Conservation (phyloP, 2,329 filamentous ascomycete species). For the Didymosphaeria variabile region DNA sequence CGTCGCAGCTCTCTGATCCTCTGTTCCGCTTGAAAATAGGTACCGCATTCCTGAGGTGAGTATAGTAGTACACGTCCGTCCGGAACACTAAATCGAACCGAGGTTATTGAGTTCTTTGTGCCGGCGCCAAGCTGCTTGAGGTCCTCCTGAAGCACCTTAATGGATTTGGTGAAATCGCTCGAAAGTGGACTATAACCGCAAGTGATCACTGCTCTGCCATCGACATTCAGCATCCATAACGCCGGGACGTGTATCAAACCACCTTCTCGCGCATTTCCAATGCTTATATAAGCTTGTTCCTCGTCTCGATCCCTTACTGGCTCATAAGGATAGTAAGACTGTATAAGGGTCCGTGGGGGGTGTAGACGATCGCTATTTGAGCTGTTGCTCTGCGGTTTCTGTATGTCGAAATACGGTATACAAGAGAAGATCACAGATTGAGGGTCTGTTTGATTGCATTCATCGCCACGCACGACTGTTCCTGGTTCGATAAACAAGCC, state of each 20-base stretch:
- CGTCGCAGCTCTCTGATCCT: conserved; percentile 31
- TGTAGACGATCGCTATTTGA: conserved; percentile 23
- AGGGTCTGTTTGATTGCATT: conserved; percentile 26
- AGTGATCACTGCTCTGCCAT: conserved; percentile 35
- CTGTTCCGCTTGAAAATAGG: conserved; percentile 45
- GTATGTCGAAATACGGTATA: conserved; percentile 38
- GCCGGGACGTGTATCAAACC: conserved; percentile 40
- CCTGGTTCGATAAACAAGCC: conserved; percentile 48
- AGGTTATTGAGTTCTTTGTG: conserved; percentile 20
- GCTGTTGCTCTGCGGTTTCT: conserved; percentile 7
- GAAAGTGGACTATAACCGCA: conserved; percentile 35
- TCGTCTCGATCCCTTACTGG: conserved; percentile 39
- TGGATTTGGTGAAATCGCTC: conserved; percentile 37
- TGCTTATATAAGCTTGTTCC: conserved; percentile 41
- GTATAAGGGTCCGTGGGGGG: conserved; percentile 39
- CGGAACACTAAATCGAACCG: conserved; percentile 34
- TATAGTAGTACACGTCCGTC: conserved; percentile 34
- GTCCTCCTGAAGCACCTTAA: conserved; percentile 33
- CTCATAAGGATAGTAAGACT: conserved; percentile 44
- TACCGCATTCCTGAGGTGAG: conserved; percentile 29
- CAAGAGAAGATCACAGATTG: conserved; percentile 42
- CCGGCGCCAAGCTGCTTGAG: conserved; percentile 19
- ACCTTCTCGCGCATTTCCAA: conserved; percentile 25
- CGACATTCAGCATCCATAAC: conserved; percentile 45
- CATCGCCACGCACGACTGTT: conserved; percentile 42